phyloP scores from a whole-genome alignment of 345 rosid species.

The Trapa incisa region DNA sequence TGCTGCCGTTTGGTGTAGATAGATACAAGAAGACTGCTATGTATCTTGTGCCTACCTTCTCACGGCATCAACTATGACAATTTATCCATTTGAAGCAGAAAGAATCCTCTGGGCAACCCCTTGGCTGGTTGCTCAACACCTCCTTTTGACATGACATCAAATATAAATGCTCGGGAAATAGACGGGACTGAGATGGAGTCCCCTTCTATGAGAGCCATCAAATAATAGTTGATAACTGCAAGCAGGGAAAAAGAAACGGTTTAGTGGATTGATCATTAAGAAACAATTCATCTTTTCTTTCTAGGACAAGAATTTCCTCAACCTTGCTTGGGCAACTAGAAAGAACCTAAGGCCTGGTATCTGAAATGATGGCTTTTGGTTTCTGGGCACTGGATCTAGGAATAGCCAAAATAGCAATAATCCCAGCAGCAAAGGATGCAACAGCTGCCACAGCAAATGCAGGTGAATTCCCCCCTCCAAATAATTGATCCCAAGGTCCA shows the following conservation, averaged over 20 bases:
- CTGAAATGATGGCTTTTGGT: conserved; percentile 3
- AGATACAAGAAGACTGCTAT: background rate
- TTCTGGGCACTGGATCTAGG: conserved; percentile 6
- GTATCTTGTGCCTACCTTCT: background rate
- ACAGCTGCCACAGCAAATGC: conserved; percentile 11
- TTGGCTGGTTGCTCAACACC: background rate
- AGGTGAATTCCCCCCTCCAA: conserved; percentile 12
- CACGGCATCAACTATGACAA: background rate
- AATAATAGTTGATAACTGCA: background rate
- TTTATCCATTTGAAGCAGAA: background rate
- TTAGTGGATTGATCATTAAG: background rate
- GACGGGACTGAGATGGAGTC: background rate
- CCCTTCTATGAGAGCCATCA: conserved; percentile 1
- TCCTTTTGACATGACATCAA: background rate
- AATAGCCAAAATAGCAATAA: conserved; percentile 9
- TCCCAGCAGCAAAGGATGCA: conserved; percentile 8
- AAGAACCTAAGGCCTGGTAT: background rate
- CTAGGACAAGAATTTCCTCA: background rate
- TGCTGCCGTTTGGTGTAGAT: background rate
- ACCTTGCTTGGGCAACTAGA: background rate
- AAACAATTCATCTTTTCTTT: background rate
- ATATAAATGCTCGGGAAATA: background rate
- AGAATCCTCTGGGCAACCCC: background rate
- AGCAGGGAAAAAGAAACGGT: background rate
- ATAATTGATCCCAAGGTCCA: conserved; percentile 12